A percentile compares a stretch with the other conserved stretches of the same genome.
phyloP scores from a whole-genome alignment of 495 filamentous ascomycete genomes.

The Penicillium fimorum region DNA sequence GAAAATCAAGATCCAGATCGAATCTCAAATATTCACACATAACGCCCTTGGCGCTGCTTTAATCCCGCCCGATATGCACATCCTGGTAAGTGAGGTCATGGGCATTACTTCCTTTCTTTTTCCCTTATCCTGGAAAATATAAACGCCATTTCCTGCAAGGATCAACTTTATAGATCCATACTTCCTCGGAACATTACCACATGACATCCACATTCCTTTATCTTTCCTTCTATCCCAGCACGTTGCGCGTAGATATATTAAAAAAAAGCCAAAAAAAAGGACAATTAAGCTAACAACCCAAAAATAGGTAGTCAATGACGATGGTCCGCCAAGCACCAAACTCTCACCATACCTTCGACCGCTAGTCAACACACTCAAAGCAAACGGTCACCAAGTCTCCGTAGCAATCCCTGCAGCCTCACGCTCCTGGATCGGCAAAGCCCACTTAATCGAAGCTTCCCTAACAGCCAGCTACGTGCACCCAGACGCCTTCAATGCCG shows the following conservation, averaged over 20 bases:
- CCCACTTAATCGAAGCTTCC: slow-evolving; percentile 83
- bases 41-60: slow-evolving; percentile 15
- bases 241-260: background rate
- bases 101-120: background rate
- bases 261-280: slow-evolving; percentile 6
- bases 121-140: background rate
- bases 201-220: background rate
- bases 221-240: background rate
- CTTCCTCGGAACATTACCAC: background rate
- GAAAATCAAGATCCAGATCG: slow-evolving; percentile 5
- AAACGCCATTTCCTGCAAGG: background rate
- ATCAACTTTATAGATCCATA: background rate
- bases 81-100: slow-evolving; percentile 39
- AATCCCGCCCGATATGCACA: slow-evolving; percentile 40
- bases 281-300: background rate
- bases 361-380: slow-evolving; percentile 73
- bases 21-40: slow-evolving; percentile 8
- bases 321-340: slow-evolving; percentile 83
- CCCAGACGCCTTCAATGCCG: slow-evolving; percentile 53
- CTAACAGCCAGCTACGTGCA: slow-evolving; percentile 84
- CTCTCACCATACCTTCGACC: slow-evolving; percentile 90
- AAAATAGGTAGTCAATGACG: slow-evolving; percentile 79
- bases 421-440: slow-evolving; percentile 97
- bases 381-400: slow-evolving; percentile 79
- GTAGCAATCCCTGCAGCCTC: slow-evolving; percentile 88